Evolutionary conservation across 805 yeast genomes (phyloP).

Genomic region (Saccharomycopsis fermentans): DNA sequence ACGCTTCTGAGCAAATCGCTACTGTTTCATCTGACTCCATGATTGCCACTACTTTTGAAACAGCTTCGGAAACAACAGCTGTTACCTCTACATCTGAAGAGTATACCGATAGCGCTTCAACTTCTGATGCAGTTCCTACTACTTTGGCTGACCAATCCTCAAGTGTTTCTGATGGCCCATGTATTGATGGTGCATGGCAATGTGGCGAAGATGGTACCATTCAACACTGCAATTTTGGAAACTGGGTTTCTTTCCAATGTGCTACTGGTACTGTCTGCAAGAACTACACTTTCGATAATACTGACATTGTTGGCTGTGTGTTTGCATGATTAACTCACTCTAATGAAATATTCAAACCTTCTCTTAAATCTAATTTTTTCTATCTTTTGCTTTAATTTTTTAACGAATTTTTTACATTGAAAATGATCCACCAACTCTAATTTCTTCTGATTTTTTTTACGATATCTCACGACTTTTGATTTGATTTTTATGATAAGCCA

Average conservation of each 20-base stretch:
- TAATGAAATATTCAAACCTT: too few species aligned
- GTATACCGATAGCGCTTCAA: neutral
- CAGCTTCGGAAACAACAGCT: neutral
- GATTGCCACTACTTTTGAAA: neutral
- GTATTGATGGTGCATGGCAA: constrained; percentile 43
- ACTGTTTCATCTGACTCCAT: neutral
- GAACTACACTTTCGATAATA: constrained; percentile 33
- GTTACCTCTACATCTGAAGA: neutral
- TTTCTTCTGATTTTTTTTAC: neutral
- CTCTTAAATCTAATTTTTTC: too few species aligned
- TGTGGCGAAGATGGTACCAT: constrained; percentile 42
- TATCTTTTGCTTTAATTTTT: too few species aligned
- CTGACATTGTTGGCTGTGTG: constrained; percentile 23
- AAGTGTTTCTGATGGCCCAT: constrained; percentile 20
- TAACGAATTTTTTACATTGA: too few species aligned
- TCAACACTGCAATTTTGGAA: constrained; percentile 47
- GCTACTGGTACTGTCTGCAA: constrained; percentile 56
- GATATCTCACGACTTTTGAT: neutral
- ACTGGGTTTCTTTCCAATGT: constrained; percentile 49
- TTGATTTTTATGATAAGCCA: neutral
- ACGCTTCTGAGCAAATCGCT: neutral
- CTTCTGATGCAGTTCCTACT: neutral
- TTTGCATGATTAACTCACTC: neutral
- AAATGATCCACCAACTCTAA: neutral
- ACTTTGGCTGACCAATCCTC: neutral